These are phyloP conservation scores for Paramecium sonneborni DNA, from an alignment of 73 alveolate species.

Conservation along the genomic window DNA sequence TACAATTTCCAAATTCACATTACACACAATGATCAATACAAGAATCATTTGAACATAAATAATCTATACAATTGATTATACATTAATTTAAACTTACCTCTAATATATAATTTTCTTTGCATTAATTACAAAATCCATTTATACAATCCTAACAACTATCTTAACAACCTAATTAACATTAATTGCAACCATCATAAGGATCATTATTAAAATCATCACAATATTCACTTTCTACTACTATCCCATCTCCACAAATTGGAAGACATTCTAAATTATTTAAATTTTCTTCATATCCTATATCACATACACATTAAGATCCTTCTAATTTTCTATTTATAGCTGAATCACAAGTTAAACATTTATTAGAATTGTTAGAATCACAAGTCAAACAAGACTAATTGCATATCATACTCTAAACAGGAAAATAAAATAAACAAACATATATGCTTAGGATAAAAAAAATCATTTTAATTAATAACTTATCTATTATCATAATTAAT, in stretches of 20 bases:
- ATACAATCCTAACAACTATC: neutral
- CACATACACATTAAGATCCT: neutral
- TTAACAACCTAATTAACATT: neutral
- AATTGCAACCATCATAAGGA: conserved; percentile 16
- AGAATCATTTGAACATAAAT: neutral
- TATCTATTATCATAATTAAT: too few relatives aligned
- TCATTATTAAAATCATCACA: conserved; percentile 5
- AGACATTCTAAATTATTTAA: neutral
- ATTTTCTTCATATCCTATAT: neutral
- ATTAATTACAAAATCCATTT: neutral
- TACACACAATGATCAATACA: neutral
- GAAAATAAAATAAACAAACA: too few relatives aligned
- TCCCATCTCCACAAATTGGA: neutral
- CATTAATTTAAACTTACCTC: neutral
- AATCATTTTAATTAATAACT: too few relatives aligned
- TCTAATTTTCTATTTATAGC: neutral
- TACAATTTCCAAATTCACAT: neutral
- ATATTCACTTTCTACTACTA: neutral
- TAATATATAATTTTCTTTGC: neutral
- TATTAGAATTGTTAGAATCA: too few relatives aligned
- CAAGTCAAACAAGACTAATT: too few relatives aligned
- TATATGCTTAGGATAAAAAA: too few relatives aligned
- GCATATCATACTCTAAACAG: too few relatives aligned
- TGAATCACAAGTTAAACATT: neutral
- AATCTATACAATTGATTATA: neutral